Evolutionary conservation across 371 early-diverging fungal species (phyloP).

Genomic region (Actinomortierella ambigua): DNA sequence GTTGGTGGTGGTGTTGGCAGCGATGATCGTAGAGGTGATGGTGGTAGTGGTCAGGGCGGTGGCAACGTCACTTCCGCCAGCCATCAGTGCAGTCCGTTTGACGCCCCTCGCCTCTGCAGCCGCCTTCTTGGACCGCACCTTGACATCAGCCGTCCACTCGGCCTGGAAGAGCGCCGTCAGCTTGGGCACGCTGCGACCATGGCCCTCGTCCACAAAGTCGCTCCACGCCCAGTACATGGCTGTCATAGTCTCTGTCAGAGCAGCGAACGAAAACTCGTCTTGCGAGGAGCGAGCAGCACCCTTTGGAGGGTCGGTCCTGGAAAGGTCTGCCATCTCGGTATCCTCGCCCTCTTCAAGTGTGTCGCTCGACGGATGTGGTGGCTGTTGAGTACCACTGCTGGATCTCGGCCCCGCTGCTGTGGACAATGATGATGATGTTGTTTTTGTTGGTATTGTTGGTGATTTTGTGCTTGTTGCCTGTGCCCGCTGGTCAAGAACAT

Average conservation of each 20-base stretch:
- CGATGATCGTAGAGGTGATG: too few relatives aligned
- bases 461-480: not conserved
- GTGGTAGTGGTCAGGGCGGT: too few relatives aligned
- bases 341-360: too few relatives aligned
- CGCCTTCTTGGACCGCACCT: slow-evolving; percentile 7
- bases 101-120: not conserved
- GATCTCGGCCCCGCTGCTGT: not conserved
- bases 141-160: slow-evolving; percentile 25
- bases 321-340: too few relatives aligned
- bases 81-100: slow-evolving; percentile 11
- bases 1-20: too few relatives aligned
- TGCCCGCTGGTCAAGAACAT: slow-evolving; percentile 4
- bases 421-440: not conserved
- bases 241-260: not conserved
- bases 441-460: not conserved
- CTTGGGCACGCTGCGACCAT: slow-evolving; percentile 25
- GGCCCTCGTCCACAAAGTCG: slow-evolving; percentile 19
- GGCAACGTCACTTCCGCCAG: not conserved
- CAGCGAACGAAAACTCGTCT: not conserved
- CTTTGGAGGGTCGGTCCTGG: too few relatives aligned
- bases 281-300: not conserved
- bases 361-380: too few relatives aligned
- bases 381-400: too few relatives aligned
- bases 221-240: slow-evolving; percentile 14
- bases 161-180: slow-evolving; percentile 13